Evolutionary conservation across 345 rosid genomes (phyloP), one percentile per base, ranked within the genome.

Genomic region (Erodium maritimum): DNA sequence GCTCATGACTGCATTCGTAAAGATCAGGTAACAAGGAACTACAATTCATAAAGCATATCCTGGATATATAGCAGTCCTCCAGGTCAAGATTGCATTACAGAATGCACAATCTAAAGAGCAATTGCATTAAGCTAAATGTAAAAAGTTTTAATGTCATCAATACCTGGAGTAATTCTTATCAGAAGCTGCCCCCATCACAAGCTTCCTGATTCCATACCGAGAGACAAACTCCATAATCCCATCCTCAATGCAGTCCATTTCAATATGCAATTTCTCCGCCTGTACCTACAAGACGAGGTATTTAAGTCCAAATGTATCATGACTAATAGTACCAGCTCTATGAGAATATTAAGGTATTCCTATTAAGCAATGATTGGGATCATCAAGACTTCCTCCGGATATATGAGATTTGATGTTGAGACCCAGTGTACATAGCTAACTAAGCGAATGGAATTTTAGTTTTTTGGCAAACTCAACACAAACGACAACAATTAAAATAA

Each of bases 161-260:
- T 78, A 88, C 90, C 67, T 73, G 23, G 79, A 59, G 63, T 72
- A 77, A 67, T 64, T 77, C 53, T 71, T 66, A 62, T 81, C 74
- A 45, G 95, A 81, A 62, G 89, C 91, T 50, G 89, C 95, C 70
- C 91, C 95, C 86, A 84, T 81, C 51, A 83, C 84, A 59, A 76
- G 88, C 72, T 79, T 81, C 63, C 72, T 81, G 20, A 83, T 73
- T 42, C 66, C 66, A 67, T 80, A 72, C 63, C 57, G 76, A 59
- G 66, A 75, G 11, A 80, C 69, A 50, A 88, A 88, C 71, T 85
- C 90, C 58, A 88, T 63, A 52, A 88, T 83, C 54, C 96, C 96
- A 57, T 75, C 75, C 16, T 77, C 82, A 57, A 77, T 70, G 56
- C 75, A 84, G 25, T 74, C 76, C 79, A 57, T 76, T 61, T 81